These are phyloP conservation scores for Acephala macrosclerotiorum DNA, from an alignment of 2,329 filamentous ascomycete genomes.

Conservation along the genomic window DNA sequence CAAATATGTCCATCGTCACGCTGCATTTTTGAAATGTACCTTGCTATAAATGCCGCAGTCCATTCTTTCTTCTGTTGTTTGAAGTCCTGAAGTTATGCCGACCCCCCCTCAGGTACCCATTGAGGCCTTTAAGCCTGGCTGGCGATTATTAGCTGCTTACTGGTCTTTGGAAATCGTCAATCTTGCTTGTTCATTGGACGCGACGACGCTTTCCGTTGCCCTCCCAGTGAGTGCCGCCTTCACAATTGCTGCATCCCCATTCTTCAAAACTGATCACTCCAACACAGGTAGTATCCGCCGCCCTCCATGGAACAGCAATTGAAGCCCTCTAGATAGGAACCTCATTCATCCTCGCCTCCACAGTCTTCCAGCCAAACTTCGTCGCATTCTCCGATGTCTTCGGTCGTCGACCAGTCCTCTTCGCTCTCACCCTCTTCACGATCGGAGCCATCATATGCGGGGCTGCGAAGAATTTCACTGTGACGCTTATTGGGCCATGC, in stretches of 20 bases:
- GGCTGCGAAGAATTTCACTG: slow-evolving; percentile 32
- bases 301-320: slow-evolving; percentile 5
- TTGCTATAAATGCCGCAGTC: neutral
- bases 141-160: neutral
- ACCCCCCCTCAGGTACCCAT: neutral
- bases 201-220: neutral
- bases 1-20: neutral
- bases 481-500: slow-evolving; percentile 44
- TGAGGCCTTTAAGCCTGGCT: slow-evolving; percentile 5
- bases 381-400: slow-evolving; percentile 24
- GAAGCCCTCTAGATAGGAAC: neutral
- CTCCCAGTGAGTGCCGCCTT: neutral
- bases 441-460: slow-evolving; percentile 38
- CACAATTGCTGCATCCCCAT: neutral
- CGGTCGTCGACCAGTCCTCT: slow-evolving; percentile 21
- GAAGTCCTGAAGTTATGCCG: neutral
- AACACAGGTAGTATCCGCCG: neutral
- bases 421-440: slow-evolving; percentile 23
- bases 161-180: neutral
- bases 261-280: neutral
- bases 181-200: slow-evolving; percentile 8
- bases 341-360: slow-evolving; percentile 37
- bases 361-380: slow-evolving; percentile 59
- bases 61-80: neutral
- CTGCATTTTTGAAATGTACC: neutral